A percentile compares a stretch with the other conserved stretches of the same genome.
These are phyloP conservation scores for Globisporangium uncinulatum DNA, from an alignment of 352 stramenopile species.

Conservation along the genomic window DNA sequence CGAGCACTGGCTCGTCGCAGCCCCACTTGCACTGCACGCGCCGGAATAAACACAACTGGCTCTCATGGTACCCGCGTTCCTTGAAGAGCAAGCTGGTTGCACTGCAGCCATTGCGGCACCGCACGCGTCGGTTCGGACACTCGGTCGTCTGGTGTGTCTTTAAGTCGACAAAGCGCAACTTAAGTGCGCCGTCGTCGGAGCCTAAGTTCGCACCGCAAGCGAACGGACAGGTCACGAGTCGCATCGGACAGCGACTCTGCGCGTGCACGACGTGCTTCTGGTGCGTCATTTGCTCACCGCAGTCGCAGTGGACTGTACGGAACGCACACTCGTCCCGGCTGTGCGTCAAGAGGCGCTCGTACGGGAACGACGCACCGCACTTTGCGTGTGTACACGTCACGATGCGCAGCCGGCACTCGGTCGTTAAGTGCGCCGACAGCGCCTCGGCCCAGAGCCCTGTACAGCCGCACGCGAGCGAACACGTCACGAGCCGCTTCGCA, in stretches of 20 bases:
- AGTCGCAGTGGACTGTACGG: constrained; percentile 38
- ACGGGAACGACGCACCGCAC: constrained; percentile 24
- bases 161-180: constrained; percentile 31
- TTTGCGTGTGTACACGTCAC: constrained; percentile 47
- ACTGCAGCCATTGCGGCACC: constrained; percentile 63
- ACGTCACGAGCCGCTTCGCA: constrained; percentile 41
- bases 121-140: constrained; percentile 44
- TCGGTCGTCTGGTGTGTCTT: constrained; percentile 39
- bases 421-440: constrained; percentile 25
- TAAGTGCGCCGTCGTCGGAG: background rate
- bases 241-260: constrained; percentile 33
- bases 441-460: constrained; percentile 41
- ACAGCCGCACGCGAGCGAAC: constrained; percentile 27
- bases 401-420: constrained; percentile 31
- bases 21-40: constrained; percentile 52
- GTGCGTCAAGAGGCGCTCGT: constrained; percentile 22
- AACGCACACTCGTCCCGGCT: constrained; percentile 36
- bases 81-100: constrained; percentile 31
- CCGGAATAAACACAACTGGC: constrained; percentile 31
- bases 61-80: constrained; percentile 45
- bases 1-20: constrained; percentile 47
- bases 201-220: constrained; percentile 16
- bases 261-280: constrained; percentile 44
- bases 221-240: constrained; percentile 47
- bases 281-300: constrained; percentile 50